Evolutionary conservation across 2,329 filamentous ascomycete species (phyloP).

Genomic region (Pseudogymnoascus verrucosus): DNA sequence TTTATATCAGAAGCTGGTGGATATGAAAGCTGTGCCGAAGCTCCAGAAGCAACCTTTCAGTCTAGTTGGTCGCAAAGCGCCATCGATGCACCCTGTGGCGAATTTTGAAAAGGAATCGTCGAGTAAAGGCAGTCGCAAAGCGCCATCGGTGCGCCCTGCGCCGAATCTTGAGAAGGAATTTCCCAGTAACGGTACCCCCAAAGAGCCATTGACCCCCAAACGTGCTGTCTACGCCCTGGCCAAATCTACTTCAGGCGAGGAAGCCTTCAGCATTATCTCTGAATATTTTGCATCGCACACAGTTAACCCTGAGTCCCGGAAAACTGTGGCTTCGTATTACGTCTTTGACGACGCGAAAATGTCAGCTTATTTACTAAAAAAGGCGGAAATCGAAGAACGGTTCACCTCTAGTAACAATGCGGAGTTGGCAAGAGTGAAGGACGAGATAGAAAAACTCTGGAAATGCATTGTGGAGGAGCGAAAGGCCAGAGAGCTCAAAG

Average conservation of each 20-base stretch:
- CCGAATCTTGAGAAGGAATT: neutral
- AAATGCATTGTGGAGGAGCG: neutral
- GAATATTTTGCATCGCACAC: neutral
- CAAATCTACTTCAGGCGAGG: neutral
- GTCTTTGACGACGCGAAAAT: neutral
- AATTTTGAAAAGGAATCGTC: too few species aligned
- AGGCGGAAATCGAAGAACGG: neutral
- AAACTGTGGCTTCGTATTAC: neutral
- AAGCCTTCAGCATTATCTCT: neutral
- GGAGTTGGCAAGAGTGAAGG: neutral
- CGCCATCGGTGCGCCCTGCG: too few species aligned
- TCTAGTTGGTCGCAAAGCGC: neutral
- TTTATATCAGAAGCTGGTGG: neutral
- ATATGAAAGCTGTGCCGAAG: neutral
- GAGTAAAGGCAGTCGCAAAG: neutral
- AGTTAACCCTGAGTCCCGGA: neutral
- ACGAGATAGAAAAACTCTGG: neutral
- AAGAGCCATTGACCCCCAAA: neutral
- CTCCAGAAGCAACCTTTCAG: neutral
- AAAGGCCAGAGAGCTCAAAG: neutral
- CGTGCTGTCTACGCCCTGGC: neutral
- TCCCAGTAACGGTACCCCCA: neutral
- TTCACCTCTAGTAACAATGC: neutral
- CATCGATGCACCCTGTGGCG: neutral
- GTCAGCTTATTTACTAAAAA: neutral